Percentiles rank a stretch among this genome's conserved stretches.
phyloP scores from a whole-genome alignment of 805 yeast species.

The Wickerhamiella kurtzmanii region DNA sequence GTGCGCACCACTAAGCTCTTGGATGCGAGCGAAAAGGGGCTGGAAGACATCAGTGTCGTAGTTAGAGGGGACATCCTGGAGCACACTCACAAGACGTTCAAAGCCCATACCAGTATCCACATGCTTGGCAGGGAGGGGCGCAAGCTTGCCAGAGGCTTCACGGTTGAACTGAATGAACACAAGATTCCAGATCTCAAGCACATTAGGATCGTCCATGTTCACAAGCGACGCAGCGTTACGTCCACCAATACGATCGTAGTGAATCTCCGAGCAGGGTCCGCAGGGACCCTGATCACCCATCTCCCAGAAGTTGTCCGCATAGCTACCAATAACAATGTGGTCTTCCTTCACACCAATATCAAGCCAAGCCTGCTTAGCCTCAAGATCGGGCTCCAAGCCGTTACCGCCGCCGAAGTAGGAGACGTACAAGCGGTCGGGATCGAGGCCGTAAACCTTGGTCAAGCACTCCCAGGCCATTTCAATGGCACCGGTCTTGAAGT shows the following conservation, averaged over 20 bases:
- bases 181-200: slow-evolving; percentile 93
- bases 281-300: slow-evolving; percentile 99
- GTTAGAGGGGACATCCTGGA: slow-evolving; percentile 84
- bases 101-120: slow-evolving; percentile 98
- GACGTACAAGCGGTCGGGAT: slow-evolving; percentile 71
- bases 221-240: slow-evolving; percentile 87
- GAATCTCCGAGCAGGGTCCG: slow-evolving; percentile 98
- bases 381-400: slow-evolving; percentile 77
- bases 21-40: slow-evolving; percentile 75
- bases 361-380: slow-evolving; percentile 79
- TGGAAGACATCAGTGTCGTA: slow-evolving; percentile 95
- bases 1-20: slow-evolving; percentile 87
- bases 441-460: slow-evolving; percentile 71
- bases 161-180: slow-evolving; percentile 96
- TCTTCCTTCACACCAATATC: slow-evolving; percentile 80
- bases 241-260: slow-evolving; percentile 96
- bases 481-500: slow-evolving; percentile 91
- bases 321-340: slow-evolving; percentile 85
- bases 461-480: slow-evolving; percentile 80
- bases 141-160: slow-evolving; percentile 71
- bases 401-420: slow-evolving; percentile 94
- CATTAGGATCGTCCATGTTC: slow-evolving; percentile 96
- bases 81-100: slow-evolving; percentile 87
- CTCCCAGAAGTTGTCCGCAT: slow-evolving; percentile 96
- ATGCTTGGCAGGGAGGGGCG: slow-evolving; percentile 82